Evolutionary conservation across 208 protist species (phyloP), one percentile per base, ranked within the genome.

Genomic region (Leishmania tropica): DNA sequence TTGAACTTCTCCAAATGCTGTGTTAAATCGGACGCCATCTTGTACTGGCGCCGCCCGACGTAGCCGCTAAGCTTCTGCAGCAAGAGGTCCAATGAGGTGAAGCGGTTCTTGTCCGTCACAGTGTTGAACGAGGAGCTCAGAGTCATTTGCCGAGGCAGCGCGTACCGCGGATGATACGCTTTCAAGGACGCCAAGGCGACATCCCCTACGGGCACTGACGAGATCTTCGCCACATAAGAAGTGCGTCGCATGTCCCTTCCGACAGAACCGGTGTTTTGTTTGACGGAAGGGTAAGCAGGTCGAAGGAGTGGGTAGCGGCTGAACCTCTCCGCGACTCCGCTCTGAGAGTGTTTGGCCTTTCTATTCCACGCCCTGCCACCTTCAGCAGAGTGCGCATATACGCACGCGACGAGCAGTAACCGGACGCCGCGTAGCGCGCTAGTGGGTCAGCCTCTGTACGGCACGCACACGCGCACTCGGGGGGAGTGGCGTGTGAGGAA

Each of bases 31-130:
- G 77, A 82, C 35, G 85, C 68, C 90, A 98, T 96, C 72, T 93
- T 95, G 87, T 98, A 97, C 86, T 98, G 95, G 2, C 93, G 84
- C 4, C 95, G 81, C 10, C 95, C 95, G 11, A 96, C 92, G 70
- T 95, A 84, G 21, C 90, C 87, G 80, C 94, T 96, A 11, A 98
- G 85, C 42, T 87, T 85, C 28, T 93, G 78, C 24, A 97, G 84
- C 28, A 98, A 68, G 15, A 97, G 64, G n/a, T 95, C 77, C 17
- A 98, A 78, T 19, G 92, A 93, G 21, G 92, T 31, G 84, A 91
- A 98, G 40, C 95, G 91, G 79, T 98, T 98, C 67, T 91, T 89
- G 6, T 98, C 92, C 45, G 81, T 92, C 2, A 98, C 93, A 21
- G 54, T 77, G 82, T 98, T 83, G 54, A 97, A 96, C 2, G 85